Conservation (phyloP, 2,329 filamentous ascomycete species). For the Talaromyces funiculosus region DNA sequence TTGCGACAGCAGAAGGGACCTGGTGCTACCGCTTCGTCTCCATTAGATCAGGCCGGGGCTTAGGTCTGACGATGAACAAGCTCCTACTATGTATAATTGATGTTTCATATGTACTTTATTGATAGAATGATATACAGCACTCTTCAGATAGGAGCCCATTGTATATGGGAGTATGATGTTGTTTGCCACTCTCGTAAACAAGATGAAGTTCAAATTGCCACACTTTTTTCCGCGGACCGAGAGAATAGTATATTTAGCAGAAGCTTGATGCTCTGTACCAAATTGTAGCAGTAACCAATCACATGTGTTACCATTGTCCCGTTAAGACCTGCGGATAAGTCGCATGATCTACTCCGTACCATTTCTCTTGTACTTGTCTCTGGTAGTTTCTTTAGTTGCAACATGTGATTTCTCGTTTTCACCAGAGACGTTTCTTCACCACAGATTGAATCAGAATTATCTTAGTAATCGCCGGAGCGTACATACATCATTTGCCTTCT, state of each 20-base stretch:
- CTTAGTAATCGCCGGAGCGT: neutral
- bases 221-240: neutral
- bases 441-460: neutral
- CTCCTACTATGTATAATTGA: neutral
- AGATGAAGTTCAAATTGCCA: neutral
- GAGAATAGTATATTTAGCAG: neutral
- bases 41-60: conserved; percentile 47
- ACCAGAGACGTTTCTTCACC: neutral
- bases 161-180: neutral
- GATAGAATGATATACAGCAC: neutral
- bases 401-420: neutral
- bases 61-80: neutral
- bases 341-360: neutral
- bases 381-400: neutral
- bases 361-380: neutral
- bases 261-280: neutral
- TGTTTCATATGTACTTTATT: neutral
- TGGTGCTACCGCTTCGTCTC: conserved; percentile 45
- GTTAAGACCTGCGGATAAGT: neutral
- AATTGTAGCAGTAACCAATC: neutral
- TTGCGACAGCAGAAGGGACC: conserved; percentile 54
- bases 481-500: neutral
- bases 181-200: neutral
- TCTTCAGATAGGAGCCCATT: neutral
- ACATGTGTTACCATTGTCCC: neutral